Base-by-base conservation (phyloP, 2,329 filamentous ascomycete species). In the Fusarium sp. region DNA sequence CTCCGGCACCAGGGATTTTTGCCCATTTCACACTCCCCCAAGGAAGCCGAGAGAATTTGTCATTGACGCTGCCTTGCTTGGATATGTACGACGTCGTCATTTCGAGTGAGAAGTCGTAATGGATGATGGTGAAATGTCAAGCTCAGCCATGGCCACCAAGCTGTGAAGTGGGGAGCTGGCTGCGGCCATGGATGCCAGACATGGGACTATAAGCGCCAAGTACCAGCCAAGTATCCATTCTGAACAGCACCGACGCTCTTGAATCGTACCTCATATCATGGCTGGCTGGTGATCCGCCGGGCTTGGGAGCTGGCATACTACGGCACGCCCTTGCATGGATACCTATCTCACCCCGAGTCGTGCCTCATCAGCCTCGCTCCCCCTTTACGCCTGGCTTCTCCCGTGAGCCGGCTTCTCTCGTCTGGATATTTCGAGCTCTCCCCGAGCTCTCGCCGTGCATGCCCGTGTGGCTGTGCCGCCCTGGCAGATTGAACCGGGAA, bases 81-180 rank as follows among this genome's bases (percentile, higher is more conserved):
- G 33, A 31, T 29, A 31, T 68, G 54, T 73, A 65, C 69, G 60
- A 68, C 65, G 65, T 73, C 70, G 70, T 71, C 73, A 74, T 74
- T 65, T 65, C 22, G 47, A 68, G 58, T 61, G 59, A 56, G 35
- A 58, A 70, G 66, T 72, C 67, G 66, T 70, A 67, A 75, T 74
- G 65, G 45, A 69, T 63, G 61, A 71, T 68, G 66, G 57, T 62
- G 62, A 38, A 59, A 62, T 66, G 62, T 63, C 54, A 65, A 45
- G 50, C 52, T 62, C 61, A 40, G 42, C 65, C 70, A 69, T 69
- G 62, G 64, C 61, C 63, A 62, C 45, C 56, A 66, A 65, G 75
- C 73, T 69, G 70, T 54, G 54, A 69, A 69, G 73, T 77, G 70
- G 71, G 72, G 70, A 66, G 65, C 22, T 59, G 63, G 57, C 57